Percentiles rank a stretch among this genome's conserved stretches.
Evolutionary conservation across 164 flowering plant genomes (phyloP).

Genomic region (Liriodendron chinense): DNA sequence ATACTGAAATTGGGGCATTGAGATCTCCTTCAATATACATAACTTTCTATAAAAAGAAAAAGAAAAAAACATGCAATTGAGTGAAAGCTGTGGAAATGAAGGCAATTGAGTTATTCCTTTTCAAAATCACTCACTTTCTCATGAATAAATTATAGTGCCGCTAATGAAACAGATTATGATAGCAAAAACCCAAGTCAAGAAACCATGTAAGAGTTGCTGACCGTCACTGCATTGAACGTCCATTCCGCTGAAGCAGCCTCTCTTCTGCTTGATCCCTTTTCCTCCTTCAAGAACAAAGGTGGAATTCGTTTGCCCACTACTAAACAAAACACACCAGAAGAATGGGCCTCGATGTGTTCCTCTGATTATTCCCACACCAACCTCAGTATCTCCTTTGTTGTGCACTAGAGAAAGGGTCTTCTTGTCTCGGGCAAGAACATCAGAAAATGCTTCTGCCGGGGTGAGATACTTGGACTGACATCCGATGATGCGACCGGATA

Average conservation of each 20-base stretch:
- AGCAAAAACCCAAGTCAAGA: conserved; percentile 4
- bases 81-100: not conserved
- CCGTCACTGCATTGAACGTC: conserved; percentile 48
- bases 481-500: conserved; percentile 62
- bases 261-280: conserved; percentile 66
- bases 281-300: conserved; percentile 87
- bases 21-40: not conserved
- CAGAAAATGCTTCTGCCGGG: conserved; percentile 57
- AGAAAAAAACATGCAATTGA: not conserved
- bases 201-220: conserved; percentile 1
- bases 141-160: not conserved
- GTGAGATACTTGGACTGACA: conserved; percentile 57
- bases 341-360: conserved; percentile 52
- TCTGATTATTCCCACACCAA: conserved; percentile 61
- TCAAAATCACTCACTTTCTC: not conserved
- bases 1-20: not conserved
- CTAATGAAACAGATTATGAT: conserved; percentile 10
- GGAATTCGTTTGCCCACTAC: conserved; percentile 51
- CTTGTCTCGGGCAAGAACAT: conserved; percentile 42
- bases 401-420: conserved; percentile 42
- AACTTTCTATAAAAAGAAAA: not conserved
- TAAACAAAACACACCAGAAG: conserved; percentile 78
- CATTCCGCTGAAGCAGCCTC: conserved; percentile 79
- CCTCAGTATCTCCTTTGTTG: conserved; percentile 53
- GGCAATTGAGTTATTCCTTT: not conserved